These are phyloP conservation scores for Aureobasidium namibiae DNA, from an alignment of 2,329 filamentous ascomycete genomes.

Conservation along the genomic window DNA sequence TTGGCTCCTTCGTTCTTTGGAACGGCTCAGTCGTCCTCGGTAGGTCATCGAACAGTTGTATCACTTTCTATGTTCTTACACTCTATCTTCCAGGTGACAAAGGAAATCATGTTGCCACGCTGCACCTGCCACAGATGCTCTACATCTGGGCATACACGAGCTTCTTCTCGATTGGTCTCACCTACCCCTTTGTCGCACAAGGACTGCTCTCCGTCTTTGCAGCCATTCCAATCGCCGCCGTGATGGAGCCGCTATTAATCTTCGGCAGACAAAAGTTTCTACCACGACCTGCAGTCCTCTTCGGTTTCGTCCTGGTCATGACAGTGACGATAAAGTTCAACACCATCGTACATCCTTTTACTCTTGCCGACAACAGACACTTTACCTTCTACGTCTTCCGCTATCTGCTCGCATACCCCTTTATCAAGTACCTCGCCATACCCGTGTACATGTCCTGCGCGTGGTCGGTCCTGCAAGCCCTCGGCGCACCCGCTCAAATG, in stretches of 20 bases:
- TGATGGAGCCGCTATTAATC: constrained; percentile 24
- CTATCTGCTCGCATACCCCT: constrained; percentile 52
- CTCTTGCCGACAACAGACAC: constrained; percentile 89
- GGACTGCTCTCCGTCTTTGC: constrained; percentile 21
- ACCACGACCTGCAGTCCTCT: constrained; percentile 31
- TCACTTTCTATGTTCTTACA: constrained; percentile 19
- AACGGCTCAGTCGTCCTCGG: constrained; percentile 90
- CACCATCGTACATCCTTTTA: constrained; percentile 93
- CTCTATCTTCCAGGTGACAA: constrained; percentile 72
- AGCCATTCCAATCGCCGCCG: constrained; percentile 18
- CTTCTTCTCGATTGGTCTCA: constrained; percentile 81
- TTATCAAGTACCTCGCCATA: constrained; percentile 59
- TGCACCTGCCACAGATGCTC: constrained; percentile 86
- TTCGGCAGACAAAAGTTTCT: constrained; percentile 26
- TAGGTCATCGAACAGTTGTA: constrained; percentile 30
- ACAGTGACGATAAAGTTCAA: constrained; percentile 61
- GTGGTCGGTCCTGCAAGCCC: constrained; percentile 58
- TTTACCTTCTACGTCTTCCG: constrained; percentile 97
- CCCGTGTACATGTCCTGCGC: constrained; percentile 63
- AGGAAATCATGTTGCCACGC: constrained; percentile 80
- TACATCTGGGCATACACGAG: constrained; percentile 87
- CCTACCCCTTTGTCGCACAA: constrained; percentile 48
- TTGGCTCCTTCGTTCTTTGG: constrained; percentile 69
- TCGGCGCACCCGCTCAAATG: constrained; percentile 38
- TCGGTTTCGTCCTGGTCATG: constrained; percentile 34